phyloP scores from a whole-genome alignment of 169 alveolate genomes.

The Babesia ovata region DNA sequence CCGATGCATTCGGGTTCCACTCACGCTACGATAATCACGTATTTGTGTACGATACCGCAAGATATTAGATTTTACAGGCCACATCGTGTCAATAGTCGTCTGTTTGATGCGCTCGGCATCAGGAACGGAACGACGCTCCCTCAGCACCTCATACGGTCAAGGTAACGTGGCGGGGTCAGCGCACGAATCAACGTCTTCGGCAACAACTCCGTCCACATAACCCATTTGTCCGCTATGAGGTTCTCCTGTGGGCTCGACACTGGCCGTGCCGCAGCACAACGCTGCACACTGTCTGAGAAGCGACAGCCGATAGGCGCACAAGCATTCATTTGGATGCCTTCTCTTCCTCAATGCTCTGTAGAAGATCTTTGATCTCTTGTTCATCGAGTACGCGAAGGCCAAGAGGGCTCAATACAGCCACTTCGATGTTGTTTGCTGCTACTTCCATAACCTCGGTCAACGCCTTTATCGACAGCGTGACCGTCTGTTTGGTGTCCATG shows the following conservation, averaged over 20 bases:
- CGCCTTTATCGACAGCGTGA: constrained; percentile 91
- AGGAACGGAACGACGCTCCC: constrained; percentile 22
- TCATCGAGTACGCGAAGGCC: constrained; percentile 77
- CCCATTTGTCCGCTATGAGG: constrained; percentile 15
- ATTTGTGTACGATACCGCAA: constrained; percentile 53
- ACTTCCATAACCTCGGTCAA: constrained; percentile 90
- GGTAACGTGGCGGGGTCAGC: constrained; percentile 9
- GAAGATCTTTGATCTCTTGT: constrained; percentile 63
- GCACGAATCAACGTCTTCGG: constrained; percentile 6
- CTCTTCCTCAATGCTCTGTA: constrained; percentile 34
- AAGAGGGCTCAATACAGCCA: constrained; percentile 76
- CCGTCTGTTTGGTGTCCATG: constrained; percentile 86
- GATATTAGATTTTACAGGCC: constrained; percentile 52
- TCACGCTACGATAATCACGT: constrained; percentile 80
- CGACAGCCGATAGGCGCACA: background rate
- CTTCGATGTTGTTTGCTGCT: constrained; percentile 85
- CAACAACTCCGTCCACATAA: background rate
- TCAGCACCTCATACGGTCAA: constrained; percentile 32
- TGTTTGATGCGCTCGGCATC: background rate
- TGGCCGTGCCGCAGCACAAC: too few species aligned
- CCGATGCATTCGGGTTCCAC: constrained; percentile 81
- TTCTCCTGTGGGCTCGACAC: background rate
- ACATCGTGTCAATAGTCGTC: constrained; percentile 22
- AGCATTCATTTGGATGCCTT: constrained; percentile 9
- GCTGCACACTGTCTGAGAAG: too few species aligned